These are phyloP conservation scores for Trifolium fragiferum DNA, from an alignment of 306 rosid species.

Conservation along the genomic window DNA sequence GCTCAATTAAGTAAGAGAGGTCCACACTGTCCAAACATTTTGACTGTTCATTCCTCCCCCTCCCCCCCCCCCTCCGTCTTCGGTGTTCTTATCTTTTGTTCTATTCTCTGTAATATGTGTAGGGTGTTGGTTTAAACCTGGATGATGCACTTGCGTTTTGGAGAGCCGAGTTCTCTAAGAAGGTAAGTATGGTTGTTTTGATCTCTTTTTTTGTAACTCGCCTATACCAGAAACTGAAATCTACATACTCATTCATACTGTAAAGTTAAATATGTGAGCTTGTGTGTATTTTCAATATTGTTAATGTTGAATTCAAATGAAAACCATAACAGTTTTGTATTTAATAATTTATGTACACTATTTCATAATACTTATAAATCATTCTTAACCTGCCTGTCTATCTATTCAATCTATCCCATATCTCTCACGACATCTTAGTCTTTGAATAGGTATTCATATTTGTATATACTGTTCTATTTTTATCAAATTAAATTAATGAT, in stretches of 20 bases:
- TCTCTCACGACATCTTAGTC: slow-evolving; percentile 22
- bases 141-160: slow-evolving; percentile 97
- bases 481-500: slow-evolving; percentile 26
- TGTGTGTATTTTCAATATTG: slow-evolving; percentile 14
- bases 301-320: slow-evolving; percentile 29
- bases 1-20: no score
- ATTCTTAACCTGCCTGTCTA: slow-evolving; percentile 17
- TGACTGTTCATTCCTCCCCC: background rate
- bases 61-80: background rate
- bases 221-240: slow-evolving; percentile 8
- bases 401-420: slow-evolving; percentile 23
- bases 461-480: slow-evolving; percentile 11
- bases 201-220: slow-evolving; percentile 11
- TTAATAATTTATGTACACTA: slow-evolving; percentile 11
- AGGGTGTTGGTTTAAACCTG: slow-evolving; percentile 95
- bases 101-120: slow-evolving; percentile 33
- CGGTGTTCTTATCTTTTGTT: slow-evolving; percentile 14
- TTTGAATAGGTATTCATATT: slow-evolving; percentile 21
- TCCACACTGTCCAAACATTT: no score
- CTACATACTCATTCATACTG: slow-evolving; percentile 19
- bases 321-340: slow-evolving; percentile 19
- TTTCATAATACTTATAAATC: slow-evolving; percentile 2
- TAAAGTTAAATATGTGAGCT: slow-evolving; percentile 15
- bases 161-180: slow-evolving; percentile 90
- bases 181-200: slow-evolving; percentile 53